Base-by-base conservation (phyloP, 148 eudicot genomes). In the Rhododendron molle region DNA sequence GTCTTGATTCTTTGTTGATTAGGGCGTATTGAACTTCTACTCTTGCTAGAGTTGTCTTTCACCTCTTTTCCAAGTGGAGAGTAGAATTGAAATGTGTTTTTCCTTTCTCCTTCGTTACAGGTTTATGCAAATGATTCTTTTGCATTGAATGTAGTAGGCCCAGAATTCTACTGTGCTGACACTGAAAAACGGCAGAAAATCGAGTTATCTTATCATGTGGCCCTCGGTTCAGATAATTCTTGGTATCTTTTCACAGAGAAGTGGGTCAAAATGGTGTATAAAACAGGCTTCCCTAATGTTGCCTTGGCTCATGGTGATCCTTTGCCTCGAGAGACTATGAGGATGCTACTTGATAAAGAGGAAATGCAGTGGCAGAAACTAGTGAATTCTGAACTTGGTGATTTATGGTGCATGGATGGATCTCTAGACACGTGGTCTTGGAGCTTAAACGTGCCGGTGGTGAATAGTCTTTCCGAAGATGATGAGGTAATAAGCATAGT, bases 181-280 rank as follows among this genome's bases (percentile, higher is more conserved):
- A 65, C 81, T 81, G 88, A 85, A 86, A 83, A 36, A 65, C 83
- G 84, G 73, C 89, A 87, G 79, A 80, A 83, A 78, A 88, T 87
- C 43, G 87, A 90, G 85, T 93, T 94, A 65, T 93, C 92, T 87
- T 97, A 97, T 91, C 91, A 97, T 67, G 95, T 95, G 88, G 99
- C 98, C 88, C 98, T 97, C n/a, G 96, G 98, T 88, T 97, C 99
- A 86, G 99, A 95, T 94, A 97, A 95, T 87, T 90, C 98, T 81
- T 97, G 99, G 99, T 97, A 97, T 90, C 94, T 97, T 86, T 97
- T 97, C 85, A 97, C 99, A 77, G 98, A 95, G 89, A 97, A 94
- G 88, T 97, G 99, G 98, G 91, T 97, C 80, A 95, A 90, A 92
- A 85, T 92, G 60, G 89, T 97, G 78, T 97, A 97, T 83, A 95